These are phyloP conservation scores for Prunus dulcis DNA, from an alignment of 306 rosid species.

Conservation along the genomic window DNA sequence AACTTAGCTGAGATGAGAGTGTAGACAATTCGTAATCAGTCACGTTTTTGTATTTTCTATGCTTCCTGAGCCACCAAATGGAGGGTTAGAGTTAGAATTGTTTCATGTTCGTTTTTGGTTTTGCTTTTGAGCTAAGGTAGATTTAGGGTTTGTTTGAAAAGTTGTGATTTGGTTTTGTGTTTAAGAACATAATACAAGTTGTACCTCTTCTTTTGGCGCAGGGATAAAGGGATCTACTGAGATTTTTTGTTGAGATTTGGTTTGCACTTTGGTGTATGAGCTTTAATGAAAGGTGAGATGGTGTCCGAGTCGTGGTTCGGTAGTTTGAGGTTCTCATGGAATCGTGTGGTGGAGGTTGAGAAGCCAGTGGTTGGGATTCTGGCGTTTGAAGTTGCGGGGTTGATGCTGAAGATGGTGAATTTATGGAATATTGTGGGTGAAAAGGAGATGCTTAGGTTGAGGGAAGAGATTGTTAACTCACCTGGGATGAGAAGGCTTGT, in stretches of 20 bases:
- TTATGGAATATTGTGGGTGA: constrained; percentile 72
- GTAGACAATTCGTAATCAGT: background rate
- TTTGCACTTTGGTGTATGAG: constrained; percentile 10
- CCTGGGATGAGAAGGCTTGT: constrained; percentile 59
- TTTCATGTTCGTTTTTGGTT: background rate
- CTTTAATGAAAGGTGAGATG: constrained; percentile 41
- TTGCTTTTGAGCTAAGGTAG: background rate
- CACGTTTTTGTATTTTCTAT: background rate
- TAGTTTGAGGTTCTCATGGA: constrained; percentile 43
- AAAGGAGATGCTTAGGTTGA: constrained; percentile 40
- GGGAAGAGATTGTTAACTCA: constrained; percentile 46
- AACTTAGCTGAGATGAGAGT: background rate
- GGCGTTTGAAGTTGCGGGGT: constrained; percentile 63
- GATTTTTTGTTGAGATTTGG: constrained; percentile 13
- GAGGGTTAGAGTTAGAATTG: constrained; percentile 7
- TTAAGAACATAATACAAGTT: constrained; percentile 21
- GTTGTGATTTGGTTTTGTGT: constrained; percentile 3
- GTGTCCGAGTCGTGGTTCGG: constrained; percentile 40
- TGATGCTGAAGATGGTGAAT: constrained; percentile 69
- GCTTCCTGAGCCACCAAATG: constrained; percentile 7
- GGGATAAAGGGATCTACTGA: constrained; percentile 29
- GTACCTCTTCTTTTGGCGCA: constrained; percentile 26
- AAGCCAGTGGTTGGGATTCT: constrained; percentile 62
- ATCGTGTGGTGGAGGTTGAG: constrained; percentile 33
- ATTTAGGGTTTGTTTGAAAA: background rate